Conservation (phyloP, 352 stramenopile genomes). For the Phytophthora palmivora region DNA sequence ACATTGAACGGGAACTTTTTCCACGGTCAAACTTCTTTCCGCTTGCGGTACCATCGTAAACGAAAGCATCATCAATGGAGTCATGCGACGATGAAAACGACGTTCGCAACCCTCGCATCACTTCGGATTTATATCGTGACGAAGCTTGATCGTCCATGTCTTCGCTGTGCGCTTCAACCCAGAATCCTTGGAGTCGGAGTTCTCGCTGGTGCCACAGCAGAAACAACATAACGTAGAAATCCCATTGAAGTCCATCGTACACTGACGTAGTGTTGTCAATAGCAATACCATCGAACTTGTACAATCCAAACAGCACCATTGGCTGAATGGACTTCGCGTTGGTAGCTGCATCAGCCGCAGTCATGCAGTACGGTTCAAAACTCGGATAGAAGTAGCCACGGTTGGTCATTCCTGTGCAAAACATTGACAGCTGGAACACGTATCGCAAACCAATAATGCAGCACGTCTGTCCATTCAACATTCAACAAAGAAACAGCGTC, state of each 20-base stretch:
- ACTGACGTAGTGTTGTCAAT: slow-evolving; percentile 61
- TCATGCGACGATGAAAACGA: slow-evolving; percentile 75
- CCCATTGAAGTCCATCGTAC: slow-evolving; percentile 80
- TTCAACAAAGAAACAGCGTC: slow-evolving; percentile 1
- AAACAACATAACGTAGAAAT: slow-evolving; percentile 84
- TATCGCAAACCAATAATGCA: slow-evolving; percentile 71
- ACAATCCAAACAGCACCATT: slow-evolving; percentile 82
- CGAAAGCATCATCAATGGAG: slow-evolving; percentile 80
- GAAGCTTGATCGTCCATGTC: slow-evolving; percentile 35
- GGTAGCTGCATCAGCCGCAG: slow-evolving; percentile 34
- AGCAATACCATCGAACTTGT: slow-evolving; percentile 85
- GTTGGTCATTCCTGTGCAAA: slow-evolving; percentile 72
- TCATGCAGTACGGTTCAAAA: slow-evolving; percentile 78
- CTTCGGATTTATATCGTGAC: slow-evolving; percentile 54
- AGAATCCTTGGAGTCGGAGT: slow-evolving; percentile 81
- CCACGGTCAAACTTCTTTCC: slow-evolving; percentile 30
- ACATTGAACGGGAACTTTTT: slow-evolving; percentile 14
- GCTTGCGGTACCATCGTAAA: slow-evolving; percentile 23
- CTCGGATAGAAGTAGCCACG: slow-evolving; percentile 76
- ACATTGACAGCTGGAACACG: slow-evolving; percentile 83
- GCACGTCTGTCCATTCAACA: slow-evolving; percentile 48
- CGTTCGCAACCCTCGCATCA: slow-evolving; percentile 42
- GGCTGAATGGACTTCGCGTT: slow-evolving; percentile 78
- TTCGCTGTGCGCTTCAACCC: slow-evolving; percentile 46
- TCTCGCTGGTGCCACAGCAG: slow-evolving; percentile 86